Evolutionary conservation across 257 asterid genomes (phyloP).

Genomic region (Solanum etuberosum): DNA sequence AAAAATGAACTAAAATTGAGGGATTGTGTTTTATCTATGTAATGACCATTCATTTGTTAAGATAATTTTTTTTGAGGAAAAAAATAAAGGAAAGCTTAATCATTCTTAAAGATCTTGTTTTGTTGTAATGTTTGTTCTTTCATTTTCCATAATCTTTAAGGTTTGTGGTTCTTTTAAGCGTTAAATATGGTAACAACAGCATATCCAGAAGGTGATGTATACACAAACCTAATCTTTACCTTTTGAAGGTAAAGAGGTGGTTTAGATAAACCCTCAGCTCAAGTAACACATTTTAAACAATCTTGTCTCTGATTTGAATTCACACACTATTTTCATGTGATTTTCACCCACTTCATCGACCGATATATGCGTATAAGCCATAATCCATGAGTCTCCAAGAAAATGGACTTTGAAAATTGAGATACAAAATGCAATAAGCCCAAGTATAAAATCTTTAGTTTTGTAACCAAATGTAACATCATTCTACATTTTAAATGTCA

Average conservation of each 20-base stretch:
- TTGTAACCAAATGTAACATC: neutral
- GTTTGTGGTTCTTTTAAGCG: neutral
- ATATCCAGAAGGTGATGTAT: neutral
- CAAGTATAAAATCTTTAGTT: neutral
- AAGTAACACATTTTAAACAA: neutral
- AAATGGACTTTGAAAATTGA: neutral
- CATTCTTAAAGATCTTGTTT: neutral
- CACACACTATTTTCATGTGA: neutral
- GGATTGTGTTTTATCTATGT: neutral
- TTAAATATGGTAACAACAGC: neutral
- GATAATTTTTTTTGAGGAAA: neutral
- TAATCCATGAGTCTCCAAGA: neutral
- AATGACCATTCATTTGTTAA: neutral
- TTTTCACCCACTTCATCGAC: neutral
- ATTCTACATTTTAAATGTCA: neutral
- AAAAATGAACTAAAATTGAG: neutral
- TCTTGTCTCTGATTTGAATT: neutral
- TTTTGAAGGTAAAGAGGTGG: neutral
- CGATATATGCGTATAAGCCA: neutral
- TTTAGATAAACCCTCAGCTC: fast-evolving
- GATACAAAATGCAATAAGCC: neutral
- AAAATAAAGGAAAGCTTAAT: neutral
- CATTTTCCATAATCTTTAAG: neutral
- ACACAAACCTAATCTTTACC: neutral
- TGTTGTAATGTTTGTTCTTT: neutral